A percentile compares a stretch with the other conserved stretches of the same genome.
Conservation (phyloP, 2,329 filamentous ascomycete species). For the Beauveria rudraprayagi region DNA sequence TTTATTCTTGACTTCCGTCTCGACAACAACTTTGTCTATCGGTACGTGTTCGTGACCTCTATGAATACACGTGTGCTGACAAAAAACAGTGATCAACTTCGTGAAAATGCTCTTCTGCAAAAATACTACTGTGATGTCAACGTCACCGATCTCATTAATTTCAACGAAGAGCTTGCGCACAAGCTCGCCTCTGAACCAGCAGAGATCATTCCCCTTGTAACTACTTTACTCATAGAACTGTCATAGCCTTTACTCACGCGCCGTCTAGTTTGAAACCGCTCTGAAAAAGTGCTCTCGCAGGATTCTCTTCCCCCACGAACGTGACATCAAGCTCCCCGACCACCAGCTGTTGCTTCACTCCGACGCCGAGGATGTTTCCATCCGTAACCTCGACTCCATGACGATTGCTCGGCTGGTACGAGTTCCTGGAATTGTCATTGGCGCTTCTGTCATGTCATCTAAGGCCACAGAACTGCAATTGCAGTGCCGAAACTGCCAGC, state of each 20-base stretch:
- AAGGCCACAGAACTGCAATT: conserved; percentile 85
- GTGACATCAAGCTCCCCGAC: conserved; percentile 64
- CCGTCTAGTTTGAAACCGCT: conserved; percentile 73
- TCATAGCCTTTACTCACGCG: conserved; percentile 9
- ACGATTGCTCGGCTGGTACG: conserved; percentile 92
- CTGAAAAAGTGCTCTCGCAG: conserved; percentile 85
- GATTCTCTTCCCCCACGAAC: conserved; percentile 77
- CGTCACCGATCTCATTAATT: conserved; percentile 89
- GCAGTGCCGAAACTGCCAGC: conserved; percentile 78
- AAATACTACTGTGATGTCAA: conserved; percentile 96
- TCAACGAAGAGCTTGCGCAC: conserved; percentile 91
- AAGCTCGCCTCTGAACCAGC: conserved; percentile 81
- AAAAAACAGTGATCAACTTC: conserved; percentile 83
- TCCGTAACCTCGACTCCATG: conserved; percentile 85
- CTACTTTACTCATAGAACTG: conserved; percentile 18
- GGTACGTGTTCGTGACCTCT: conserved; percentile 42
- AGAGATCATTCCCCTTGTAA: conserved; percentile 83
- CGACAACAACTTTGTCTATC: conserved; percentile 91
- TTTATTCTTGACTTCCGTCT: conserved; percentile 93
- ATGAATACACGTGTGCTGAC: neutral
- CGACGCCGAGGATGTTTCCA: conserved; percentile 80
- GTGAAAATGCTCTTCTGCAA: conserved; percentile 88
- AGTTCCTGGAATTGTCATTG: conserved; percentile 95
- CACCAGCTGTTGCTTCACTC: conserved; percentile 95
- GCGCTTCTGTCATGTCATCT: conserved; percentile 90